Conservation (phyloP, 2,329 filamentous ascomycete species). For the Trichoderma sp. region DNA sequence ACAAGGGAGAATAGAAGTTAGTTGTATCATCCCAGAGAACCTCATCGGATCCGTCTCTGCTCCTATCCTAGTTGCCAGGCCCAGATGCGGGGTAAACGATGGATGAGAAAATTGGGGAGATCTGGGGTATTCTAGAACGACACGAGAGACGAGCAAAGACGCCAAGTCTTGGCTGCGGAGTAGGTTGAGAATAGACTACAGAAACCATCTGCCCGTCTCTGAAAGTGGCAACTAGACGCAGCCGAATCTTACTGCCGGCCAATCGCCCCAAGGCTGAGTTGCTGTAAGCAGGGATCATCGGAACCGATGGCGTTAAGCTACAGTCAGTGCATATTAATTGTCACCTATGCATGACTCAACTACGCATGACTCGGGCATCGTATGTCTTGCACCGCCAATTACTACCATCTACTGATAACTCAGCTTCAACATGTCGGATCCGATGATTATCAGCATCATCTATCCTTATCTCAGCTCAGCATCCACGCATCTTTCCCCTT, state of each 20-base stretch:
- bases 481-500: not conserved
- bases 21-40: not conserved
- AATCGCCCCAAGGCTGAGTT: not conserved
- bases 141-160: not conserved
- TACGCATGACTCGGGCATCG: not conserved
- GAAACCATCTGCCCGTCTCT: not conserved
- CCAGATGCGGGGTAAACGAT: conserved; percentile 1
- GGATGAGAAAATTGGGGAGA: not conserved
- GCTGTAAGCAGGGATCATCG: not conserved
- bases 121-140: not conserved
- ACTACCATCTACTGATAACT: not conserved
- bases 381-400: too few species aligned
- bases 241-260: not conserved
- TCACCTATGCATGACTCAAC: not conserved
- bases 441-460: not conserved
- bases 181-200: not conserved
- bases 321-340: not conserved
- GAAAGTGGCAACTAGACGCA: not conserved
- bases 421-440: not conserved
- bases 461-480: not conserved
- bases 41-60: not conserved
- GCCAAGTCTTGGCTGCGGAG: not conserved
- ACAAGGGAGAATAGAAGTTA: not conserved
- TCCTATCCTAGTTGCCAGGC: not conserved
- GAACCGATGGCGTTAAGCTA: conserved; percentile 8